These are phyloP conservation scores for Coemansia sp. DNA, from an alignment of 192 early-diverging fungal genomes.

Conservation along the genomic window DNA sequence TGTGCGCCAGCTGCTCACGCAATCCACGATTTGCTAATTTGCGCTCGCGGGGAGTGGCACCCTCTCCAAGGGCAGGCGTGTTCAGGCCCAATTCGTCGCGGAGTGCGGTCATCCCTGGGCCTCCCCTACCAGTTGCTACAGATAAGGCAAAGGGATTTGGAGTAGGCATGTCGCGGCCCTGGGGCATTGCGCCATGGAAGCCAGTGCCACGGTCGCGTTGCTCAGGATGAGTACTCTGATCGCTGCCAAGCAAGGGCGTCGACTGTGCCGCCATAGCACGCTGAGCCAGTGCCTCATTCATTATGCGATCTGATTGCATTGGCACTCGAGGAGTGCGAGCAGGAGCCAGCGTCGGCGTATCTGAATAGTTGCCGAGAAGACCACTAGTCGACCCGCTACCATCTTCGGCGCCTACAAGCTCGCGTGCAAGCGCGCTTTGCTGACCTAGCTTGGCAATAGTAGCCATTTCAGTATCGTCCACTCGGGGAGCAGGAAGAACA, in stretches of 20 bases:
- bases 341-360: slow-evolving; percentile 44
- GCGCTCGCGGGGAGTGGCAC: slow-evolving; percentile 71
- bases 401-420: slow-evolving; percentile 62
- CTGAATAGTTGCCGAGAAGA: slow-evolving; percentile 73
- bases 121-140: slow-evolving; percentile 31
- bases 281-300: slow-evolving; percentile 82
- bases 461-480: slow-evolving; percentile 86
- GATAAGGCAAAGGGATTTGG: slow-evolving; percentile 72
- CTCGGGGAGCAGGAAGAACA: slow-evolving; percentile 86
- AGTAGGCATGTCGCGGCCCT: slow-evolving; percentile 58
- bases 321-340: slow-evolving; percentile 54
- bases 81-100: slow-evolving; percentile 68
- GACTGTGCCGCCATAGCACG: slow-evolving; percentile 69
- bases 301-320: slow-evolving; percentile 61
- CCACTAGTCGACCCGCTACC: slow-evolving; percentile 59
- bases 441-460: slow-evolving; percentile 88
- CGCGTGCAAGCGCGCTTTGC: slow-evolving; percentile 71
- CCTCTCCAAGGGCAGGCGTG: slow-evolving; percentile 33
- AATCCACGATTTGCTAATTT: slow-evolving; percentile 49
- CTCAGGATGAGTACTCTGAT: slow-evolving; percentile 37
- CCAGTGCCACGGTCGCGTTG: slow-evolving; percentile 56
- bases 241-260: slow-evolving; percentile 84
- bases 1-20: slow-evolving; percentile 68
- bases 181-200: slow-evolving; percentile 65
- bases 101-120: slow-evolving; percentile 62